Percentiles rank a stretch among this genome's conserved stretches.
These are phyloP conservation scores for Anisogramma anomala DNA, from an alignment of 2,329 filamentous ascomycete genomes.

Conservation along the genomic window DNA sequence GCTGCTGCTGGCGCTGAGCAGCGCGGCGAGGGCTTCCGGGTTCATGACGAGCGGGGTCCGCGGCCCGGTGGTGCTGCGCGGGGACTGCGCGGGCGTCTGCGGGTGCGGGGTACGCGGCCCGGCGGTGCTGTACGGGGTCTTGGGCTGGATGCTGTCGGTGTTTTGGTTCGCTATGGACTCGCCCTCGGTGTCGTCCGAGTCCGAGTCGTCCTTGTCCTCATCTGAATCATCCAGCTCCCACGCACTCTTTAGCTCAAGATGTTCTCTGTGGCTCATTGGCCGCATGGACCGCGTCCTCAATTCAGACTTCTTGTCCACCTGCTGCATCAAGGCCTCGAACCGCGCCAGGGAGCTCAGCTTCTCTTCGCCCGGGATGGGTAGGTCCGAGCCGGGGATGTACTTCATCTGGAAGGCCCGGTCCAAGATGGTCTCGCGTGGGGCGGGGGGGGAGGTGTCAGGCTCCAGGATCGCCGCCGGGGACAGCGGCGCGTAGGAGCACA, in stretches of 20 bases:
- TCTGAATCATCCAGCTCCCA: conserved; percentile 41
- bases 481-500: conserved; percentile 33
- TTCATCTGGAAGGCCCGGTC: conserved; percentile 54
- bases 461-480: conserved; percentile 25
- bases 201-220: conserved; percentile 26
- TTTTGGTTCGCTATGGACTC: conserved; percentile 31
- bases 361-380: conserved; percentile 42
- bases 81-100: conserved; percentile 24
- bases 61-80: conserved; percentile 15
- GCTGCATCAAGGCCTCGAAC: conserved; percentile 55
- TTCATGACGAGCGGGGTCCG: conserved; percentile 24
- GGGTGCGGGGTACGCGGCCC: conserved; percentile 34
- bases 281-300: conserved; percentile 26
- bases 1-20: conserved; percentile 15
- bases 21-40: conserved; percentile 22
- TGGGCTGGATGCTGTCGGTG: conserved; percentile 29
- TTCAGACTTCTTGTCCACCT: conserved; percentile 41
- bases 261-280: conserved; percentile 19
- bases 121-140: conserved; percentile 35
- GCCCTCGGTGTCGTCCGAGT: conserved; percentile 27
- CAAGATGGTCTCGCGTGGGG: conserved; percentile 52
- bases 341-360: conserved; percentile 53
- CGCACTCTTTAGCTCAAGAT: conserved; percentile 32
- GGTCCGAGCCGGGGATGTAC: conserved; percentile 49
- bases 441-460: conserved; percentile 34